Evolutionary conservation across 2,329 filamentous ascomycete species (phyloP), one percentile per base, ranked within the genome.

Genomic region (Fusarium sp.): DNA sequence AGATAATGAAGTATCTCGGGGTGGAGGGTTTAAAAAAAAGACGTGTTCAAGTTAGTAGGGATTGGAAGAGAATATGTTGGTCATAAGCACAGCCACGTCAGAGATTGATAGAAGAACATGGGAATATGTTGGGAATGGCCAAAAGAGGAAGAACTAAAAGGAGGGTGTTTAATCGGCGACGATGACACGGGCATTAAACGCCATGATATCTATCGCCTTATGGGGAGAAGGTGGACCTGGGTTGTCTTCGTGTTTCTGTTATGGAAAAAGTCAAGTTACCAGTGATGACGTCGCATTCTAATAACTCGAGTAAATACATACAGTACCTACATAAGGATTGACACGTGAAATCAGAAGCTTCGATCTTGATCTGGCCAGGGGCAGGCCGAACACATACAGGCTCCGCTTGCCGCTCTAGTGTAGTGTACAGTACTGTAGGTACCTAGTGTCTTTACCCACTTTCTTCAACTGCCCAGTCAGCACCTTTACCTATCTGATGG

Each of bases 321-420:
- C 23, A 5, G 23, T 8, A 31, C 23, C 21, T n/a, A 29, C 18
- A 20, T 48, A 27, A 29, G 15, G 13, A 36, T 35, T 64, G 70
- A 66, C 72, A 74, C 69, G 72, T 74, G 72, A 74, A 74, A 58
- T 73, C 63, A 65, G 50, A 59, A 66, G 59, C 60, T 63, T 69
- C 59, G 37, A 69, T 63, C 43, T 48, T 60, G 39, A 65, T 64
- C 55, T 53, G 54, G 49, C 25, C 25, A 54, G 45, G 46, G 58
- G 46, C 33, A 52, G 37, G 29, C 29, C 29, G 13, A 14, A 31
- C 29, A 31, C 25, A 10, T 6, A 10, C 41, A 39, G 42, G 52
- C 56, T 66, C 66, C 66, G 48, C 65, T 62, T 47, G 37, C 40
- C 45, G 40, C 27, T 49, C 33, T 40, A 21, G 25, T 37, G 20